phyloP scores from a whole-genome alignment of 805 yeast genomes.

The Pichia nakasei region DNA sequence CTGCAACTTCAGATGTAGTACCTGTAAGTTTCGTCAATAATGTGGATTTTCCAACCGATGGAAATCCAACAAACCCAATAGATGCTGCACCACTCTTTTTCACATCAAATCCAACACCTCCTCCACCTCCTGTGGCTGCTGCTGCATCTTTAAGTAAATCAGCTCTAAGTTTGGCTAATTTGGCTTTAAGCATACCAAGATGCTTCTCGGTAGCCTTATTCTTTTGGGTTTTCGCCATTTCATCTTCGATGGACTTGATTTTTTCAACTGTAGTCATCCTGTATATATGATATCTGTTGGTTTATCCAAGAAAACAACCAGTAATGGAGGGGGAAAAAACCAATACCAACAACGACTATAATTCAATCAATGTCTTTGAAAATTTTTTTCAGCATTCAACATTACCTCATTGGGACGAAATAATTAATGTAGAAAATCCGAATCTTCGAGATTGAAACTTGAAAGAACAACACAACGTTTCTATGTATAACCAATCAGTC shows the following conservation, averaged over 20 bases:
- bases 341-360: too few relatives aligned
- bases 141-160: conserved; percentile 70
- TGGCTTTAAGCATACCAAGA: conserved; percentile 95
- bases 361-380: too few relatives aligned
- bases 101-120: conserved; percentile 93
- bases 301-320: background rate
- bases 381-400: background rate
- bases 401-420: background rate
- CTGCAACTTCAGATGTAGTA: conserved; percentile 96
- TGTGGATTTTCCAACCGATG: conserved; percentile 90
- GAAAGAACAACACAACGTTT: too few relatives aligned
- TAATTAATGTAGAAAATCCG: background rate
- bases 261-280: conserved; percentile 62
- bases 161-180: conserved; percentile 88
- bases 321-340: too few relatives aligned
- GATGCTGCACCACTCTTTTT: conserved; percentile 98
- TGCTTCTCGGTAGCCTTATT: conserved; percentile 97
- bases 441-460: too few relatives aligned
- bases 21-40: conserved; percentile 84
- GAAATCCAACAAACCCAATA: conserved; percentile 97
- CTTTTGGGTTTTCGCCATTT: conserved; percentile 96
- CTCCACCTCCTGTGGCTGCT: conserved; percentile 81
- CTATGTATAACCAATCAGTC: too few relatives aligned
- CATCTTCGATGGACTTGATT: conserved; percentile 87
- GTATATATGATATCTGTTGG: background rate